Percentiles rank a stretch among this genome's conserved stretches.
Conservation (phyloP, 1,284 basidiomycete species). For the Melampsora americana region DNA sequence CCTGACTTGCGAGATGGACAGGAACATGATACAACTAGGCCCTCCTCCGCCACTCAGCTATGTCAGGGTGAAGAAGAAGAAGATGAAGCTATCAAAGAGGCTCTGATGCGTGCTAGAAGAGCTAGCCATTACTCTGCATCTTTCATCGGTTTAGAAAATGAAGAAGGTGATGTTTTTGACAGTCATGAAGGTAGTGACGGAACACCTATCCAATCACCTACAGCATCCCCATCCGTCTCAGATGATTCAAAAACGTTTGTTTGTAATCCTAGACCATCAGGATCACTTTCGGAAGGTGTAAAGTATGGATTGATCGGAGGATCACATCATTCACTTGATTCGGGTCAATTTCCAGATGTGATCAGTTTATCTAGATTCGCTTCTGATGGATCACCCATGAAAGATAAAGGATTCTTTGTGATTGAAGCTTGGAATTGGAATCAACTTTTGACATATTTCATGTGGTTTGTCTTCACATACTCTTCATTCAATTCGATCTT, state of each 20-base stretch:
- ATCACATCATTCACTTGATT: background rate
- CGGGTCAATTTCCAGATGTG: conserved; percentile 23
- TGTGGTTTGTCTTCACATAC: conserved; percentile 16
- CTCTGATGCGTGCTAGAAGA: too few relatives aligned
- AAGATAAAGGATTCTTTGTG: conserved; percentile 3
- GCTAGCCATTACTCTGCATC: background rate
- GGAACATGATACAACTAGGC: background rate
- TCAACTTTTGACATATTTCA: conserved; percentile 28
- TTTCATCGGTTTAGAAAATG: background rate
- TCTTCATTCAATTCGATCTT: background rate
- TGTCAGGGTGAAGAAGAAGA: background rate
- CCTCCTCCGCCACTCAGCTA: background rate
- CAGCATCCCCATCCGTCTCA: background rate
- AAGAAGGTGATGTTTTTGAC: too few relatives aligned
- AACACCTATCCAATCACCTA: background rate
- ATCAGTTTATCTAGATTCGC: conserved; percentile 5
- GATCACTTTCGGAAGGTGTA: conserved; percentile 11
- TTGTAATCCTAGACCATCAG: conserved; percentile 12
- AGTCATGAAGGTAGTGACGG: too few relatives aligned
- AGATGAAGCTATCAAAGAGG: background rate
- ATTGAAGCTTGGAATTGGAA: conserved; percentile 41
- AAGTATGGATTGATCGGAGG: conserved; percentile 8
- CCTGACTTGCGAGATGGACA: background rate
- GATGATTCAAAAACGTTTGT: background rate
- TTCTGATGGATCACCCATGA: background rate